A percentile compares a stretch with the other conserved stretches of the same genome.
Conservation (phyloP, 768 basidiomycete species). For the Amyloporia xantha region DNA sequence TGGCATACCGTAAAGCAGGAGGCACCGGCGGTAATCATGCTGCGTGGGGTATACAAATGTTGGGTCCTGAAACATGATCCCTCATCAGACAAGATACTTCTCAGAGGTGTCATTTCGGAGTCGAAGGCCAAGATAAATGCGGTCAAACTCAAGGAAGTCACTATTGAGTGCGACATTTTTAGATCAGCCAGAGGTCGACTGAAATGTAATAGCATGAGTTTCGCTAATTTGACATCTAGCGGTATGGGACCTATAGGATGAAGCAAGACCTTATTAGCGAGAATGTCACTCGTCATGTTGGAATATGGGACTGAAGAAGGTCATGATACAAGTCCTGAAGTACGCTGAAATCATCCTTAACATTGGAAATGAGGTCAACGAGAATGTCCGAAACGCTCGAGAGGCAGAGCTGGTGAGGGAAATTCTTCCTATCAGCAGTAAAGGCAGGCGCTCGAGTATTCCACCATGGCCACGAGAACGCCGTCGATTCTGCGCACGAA, state of each 20-base stretch:
- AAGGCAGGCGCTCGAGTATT: constrained; percentile 4
- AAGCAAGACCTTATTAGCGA: constrained; percentile 10
- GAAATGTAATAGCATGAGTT: neutral
- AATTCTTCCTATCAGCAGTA: constrained; percentile 14
- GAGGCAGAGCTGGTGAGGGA: constrained; percentile 10
- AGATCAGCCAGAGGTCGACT: too few species aligned
- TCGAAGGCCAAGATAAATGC: neutral
- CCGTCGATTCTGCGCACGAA: neutral
- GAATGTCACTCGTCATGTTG: neutral
- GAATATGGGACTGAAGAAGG: constrained; percentile 4
- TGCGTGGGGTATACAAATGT: too few species aligned
- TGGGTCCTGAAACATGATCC: too few species aligned
- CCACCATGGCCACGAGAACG: neutral
- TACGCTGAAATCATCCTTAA: constrained; percentile 14
- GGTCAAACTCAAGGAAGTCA: neutral
- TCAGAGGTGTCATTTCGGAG: too few species aligned
- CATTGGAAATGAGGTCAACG: constrained; percentile 13
- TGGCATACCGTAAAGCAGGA: too few species aligned
- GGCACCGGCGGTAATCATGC: too few species aligned
- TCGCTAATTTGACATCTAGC: neutral
- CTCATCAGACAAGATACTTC: too few species aligned
- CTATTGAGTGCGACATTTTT: neutral
- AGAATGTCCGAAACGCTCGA: neutral
- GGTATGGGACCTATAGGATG: constrained; percentile 12
- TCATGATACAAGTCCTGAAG: constrained; percentile 9